These are phyloP conservation scores for Neurospora sp. DNA, from an alignment of 495 filamentous ascomycete genomes.

Conservation along the genomic window DNA sequence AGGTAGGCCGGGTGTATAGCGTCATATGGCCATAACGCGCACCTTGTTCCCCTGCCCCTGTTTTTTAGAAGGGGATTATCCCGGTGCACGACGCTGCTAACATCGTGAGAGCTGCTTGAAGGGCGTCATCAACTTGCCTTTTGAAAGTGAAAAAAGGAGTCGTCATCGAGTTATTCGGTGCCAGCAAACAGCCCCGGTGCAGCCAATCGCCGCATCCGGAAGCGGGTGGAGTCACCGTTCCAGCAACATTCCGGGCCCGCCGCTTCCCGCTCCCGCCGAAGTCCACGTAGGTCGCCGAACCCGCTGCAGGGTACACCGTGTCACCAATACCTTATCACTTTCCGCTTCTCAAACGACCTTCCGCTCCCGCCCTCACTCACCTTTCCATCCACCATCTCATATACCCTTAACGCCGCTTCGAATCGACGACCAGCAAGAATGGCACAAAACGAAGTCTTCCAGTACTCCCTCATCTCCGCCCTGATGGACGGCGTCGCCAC, in stretches of 20 bases:
- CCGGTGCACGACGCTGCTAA: background rate
- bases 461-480: conserved; percentile 41
- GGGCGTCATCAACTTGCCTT: background rate
- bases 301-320: background rate
- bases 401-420: background rate
- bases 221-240: background rate
- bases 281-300: background rate
- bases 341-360: background rate
- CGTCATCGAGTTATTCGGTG: background rate
- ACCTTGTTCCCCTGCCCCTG: background rate
- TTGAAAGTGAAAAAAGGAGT: background rate
- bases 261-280: background rate
- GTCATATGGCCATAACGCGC: background rate
- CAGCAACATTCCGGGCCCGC: background rate
- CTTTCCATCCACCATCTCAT: background rate
- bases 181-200: background rate
- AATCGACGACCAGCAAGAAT: conserved; percentile 3
- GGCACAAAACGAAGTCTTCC: conserved; percentile 38
- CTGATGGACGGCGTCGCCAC: conserved; percentile 43
- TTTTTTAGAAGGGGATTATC: background rate
- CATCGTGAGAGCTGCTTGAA: background rate
- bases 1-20: background rate
- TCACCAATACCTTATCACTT: background rate
- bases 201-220: background rate
- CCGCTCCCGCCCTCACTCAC: background rate